Evolutionary conservation across 345 rosid genomes (phyloP), one percentile per base, ranked within the genome.

Genomic region (Ailanthus altissimus): DNA sequence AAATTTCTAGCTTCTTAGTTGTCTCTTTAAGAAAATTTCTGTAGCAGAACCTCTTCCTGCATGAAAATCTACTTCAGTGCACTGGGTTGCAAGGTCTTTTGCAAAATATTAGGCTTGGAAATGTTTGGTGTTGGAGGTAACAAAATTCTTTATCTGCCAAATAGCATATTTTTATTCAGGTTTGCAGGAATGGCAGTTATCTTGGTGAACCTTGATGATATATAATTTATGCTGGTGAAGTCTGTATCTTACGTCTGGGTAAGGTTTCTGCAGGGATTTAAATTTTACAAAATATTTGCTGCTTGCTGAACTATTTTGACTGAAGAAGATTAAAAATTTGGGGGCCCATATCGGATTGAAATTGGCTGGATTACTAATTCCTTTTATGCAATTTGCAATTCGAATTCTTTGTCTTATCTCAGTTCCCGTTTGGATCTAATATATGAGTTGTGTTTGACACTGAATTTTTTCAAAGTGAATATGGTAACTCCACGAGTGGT

Each of bases 111-210:
- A 70, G 75, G 75, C 75, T 40, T 54, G 59, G 64, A 63, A 74
- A 62, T 59, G 20, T 75, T 26, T 40, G 76, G 77, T 76, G 62
- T 28, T 38, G 40, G 75, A 84, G 84, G 84, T 84, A 84, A 81
- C 75, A 45, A 76, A 59, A 40, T 75, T 42, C 53, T 47, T 78
- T 43, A 72, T 72, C 42, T 51, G 20, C 76, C 38, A 5, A 43
- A 56, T 81, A 68, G 76, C 57, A n/a, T 75, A 40, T 72, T 49
- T 56, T 15, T 72, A 75, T 81, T 60, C 65, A 43, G 58, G 66
- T 45, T 75, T 81, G 82, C 86, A 81, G 86, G 86, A 28, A 62
- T 54, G 60, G 23, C 76, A 51, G 78, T 71, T 75, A 73, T 62
- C 65, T 64, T 49, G 56, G 32, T 77, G 68, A 70, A 72, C 69